Evolutionary conservation across 2,329 filamentous ascomycete species (phyloP).

Genomic region (Diaporthe sp.): DNA sequence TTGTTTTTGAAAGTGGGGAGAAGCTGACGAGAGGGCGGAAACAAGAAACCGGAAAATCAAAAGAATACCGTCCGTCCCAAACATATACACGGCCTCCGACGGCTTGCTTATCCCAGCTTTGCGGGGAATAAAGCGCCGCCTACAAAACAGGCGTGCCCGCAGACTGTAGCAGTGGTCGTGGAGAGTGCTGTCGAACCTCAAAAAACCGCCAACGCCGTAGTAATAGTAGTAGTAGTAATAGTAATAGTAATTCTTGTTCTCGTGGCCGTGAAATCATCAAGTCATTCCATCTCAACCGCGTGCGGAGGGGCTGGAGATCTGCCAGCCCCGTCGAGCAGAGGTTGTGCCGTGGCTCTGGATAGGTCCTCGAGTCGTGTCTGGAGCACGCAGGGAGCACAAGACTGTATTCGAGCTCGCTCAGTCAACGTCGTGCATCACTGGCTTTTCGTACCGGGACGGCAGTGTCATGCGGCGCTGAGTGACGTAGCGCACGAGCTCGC

Average conservation of each 20-base stretch:
- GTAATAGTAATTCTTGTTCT: slow-evolving; percentile 35
- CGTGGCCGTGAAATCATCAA: slow-evolving; percentile 43
- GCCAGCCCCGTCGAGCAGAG: not conserved
- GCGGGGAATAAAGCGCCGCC: slow-evolving; percentile 15
- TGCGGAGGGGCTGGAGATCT: not conserved
- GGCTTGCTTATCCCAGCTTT: slow-evolving; percentile 4
- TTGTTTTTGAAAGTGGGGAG: slow-evolving; percentile 20
- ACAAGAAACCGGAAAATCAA: slow-evolving; percentile 5
- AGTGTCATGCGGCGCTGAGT: slow-evolving; percentile 57
- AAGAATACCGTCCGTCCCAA: slow-evolving; percentile 3
- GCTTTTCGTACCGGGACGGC: slow-evolving; percentile 44
- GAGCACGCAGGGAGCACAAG: not conserved
- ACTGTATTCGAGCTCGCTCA: not conserved
- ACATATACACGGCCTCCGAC: slow-evolving; percentile 21
- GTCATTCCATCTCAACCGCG: slow-evolving; percentile 32
- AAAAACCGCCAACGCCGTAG: slow-evolving; percentile 40
- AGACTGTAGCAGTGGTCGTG: slow-evolving; percentile 31
- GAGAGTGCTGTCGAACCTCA: slow-evolving; percentile 42
- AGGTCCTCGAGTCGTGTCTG: not conserved
- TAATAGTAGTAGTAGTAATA: slow-evolving; percentile 3
- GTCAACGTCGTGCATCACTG: slow-evolving; percentile 31
- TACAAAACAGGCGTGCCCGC: slow-evolving; percentile 15
- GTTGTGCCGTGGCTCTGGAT: slow-evolving; percentile 7
- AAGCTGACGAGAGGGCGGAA: slow-evolving; percentile 21
- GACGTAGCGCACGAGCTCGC: slow-evolving; percentile 61